phyloP scores from a whole-genome alignment of 2,329 filamentous ascomycete species.

The Colletotrichum zoysiae region DNA sequence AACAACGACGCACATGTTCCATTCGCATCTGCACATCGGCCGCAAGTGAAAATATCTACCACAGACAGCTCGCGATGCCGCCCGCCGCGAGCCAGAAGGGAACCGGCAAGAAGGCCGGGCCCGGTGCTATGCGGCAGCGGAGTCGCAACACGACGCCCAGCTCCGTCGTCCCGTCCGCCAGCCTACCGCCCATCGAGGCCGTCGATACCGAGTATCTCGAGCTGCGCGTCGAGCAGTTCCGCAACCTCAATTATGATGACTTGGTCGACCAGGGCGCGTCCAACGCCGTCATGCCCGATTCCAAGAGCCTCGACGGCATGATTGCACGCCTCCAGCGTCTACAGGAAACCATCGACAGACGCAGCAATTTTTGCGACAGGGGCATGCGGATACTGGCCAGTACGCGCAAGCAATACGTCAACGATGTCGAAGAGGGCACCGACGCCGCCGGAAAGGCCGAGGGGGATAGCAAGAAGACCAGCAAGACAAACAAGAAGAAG shows the following conservation, averaged over 20 bases:
- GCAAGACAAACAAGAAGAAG: constrained; percentile 76
- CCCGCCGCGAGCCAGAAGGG: constrained; percentile 71
- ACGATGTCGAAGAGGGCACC: constrained; percentile 63
- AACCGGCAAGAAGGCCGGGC: constrained; percentile 73
- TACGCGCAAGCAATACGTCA: constrained; percentile 72
- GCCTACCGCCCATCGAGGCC: constrained; percentile 66
- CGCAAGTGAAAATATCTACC: constrained; percentile 5
- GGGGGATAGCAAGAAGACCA: constrained; percentile 60
- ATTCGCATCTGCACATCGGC: constrained; percentile 16
- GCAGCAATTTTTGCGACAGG: constrained; percentile 76
- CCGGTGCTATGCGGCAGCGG: constrained; percentile 72
- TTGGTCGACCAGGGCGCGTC: constrained; percentile 73
- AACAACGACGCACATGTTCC: constrained; percentile 25
- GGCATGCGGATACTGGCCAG: constrained; percentile 79
- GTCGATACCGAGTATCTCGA: constrained; percentile 76
- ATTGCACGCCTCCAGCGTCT: constrained; percentile 74
- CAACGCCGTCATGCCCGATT: constrained; percentile 71
- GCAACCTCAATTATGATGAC: constrained; percentile 75
- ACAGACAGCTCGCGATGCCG: constrained; percentile 60
- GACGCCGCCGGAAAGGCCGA: constrained; percentile 60
- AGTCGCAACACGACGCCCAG: constrained; percentile 85
- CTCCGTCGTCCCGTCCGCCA: constrained; percentile 62
- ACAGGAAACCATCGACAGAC: constrained; percentile 74
- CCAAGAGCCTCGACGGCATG: constrained; percentile 73
- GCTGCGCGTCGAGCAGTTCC: constrained; percentile 69